These are phyloP conservation scores for Marasmius fiardii DNA, from an alignment of 1,284 basidiomycete species.

Conservation along the genomic window DNA sequence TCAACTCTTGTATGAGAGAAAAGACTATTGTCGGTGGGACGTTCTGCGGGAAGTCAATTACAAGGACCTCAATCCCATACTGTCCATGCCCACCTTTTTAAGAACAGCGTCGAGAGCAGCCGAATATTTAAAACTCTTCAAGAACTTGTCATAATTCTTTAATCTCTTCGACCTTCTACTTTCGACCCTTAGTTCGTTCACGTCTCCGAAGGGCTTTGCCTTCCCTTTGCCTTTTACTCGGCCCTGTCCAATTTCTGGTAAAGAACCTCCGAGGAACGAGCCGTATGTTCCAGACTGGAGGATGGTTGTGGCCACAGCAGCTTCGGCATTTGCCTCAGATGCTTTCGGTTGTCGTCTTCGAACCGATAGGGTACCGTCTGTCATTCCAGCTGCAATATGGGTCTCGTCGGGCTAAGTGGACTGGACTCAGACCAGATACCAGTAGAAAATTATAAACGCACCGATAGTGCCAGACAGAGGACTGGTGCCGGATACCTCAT, in stretches of 20 bases:
- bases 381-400: slow-evolving; percentile 94
- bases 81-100: slow-evolving; percentile 57
- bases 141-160: slow-evolving; percentile 84
- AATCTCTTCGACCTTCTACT: slow-evolving; percentile 71
- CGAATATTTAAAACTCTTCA: slow-evolving; percentile 94
- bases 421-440: not conserved
- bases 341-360: slow-evolving; percentile 80
- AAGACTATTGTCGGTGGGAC: slow-evolving; percentile 86
- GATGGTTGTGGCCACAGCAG: slow-evolving; percentile 36
- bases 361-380: slow-evolving; percentile 92
- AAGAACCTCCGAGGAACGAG: slow-evolving; percentile 63
- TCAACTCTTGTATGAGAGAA: slow-evolving; percentile 90
- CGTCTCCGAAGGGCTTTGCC: slow-evolving; percentile 46
- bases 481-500: slow-evolving; percentile 98
- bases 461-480: slow-evolving; percentile 88
- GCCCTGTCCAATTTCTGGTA: slow-evolving; percentile 55
- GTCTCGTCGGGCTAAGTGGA: slow-evolving; percentile 84
- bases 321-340: slow-evolving; percentile 49
- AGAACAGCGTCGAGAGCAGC: slow-evolving; percentile 91
- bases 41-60: slow-evolving; percentile 41
- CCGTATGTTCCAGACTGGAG: slow-evolving; percentile 67
- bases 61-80: not conserved
- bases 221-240: slow-evolving; percentile 50
- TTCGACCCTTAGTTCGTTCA: slow-evolving; percentile 76
- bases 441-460: slow-evolving; percentile 36